Base-by-base conservation (phyloP, 2,329 filamentous ascomycete species). In the Curvularia spicifera region DNA sequence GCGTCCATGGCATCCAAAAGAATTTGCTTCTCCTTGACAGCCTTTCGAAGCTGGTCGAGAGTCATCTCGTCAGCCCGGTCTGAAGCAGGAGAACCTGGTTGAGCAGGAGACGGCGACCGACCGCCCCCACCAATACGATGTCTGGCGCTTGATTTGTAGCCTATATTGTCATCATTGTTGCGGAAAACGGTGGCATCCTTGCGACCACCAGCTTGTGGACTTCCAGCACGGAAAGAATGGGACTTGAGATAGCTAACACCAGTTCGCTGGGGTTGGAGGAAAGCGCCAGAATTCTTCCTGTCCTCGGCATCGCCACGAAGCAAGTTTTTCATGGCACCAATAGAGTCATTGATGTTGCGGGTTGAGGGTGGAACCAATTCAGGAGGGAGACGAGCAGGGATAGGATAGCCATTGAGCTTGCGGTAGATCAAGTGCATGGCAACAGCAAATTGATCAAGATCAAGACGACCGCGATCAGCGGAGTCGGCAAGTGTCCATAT, bases 381-480 rank as follows among this genome's bases (percentile, higher is more conserved):
- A 0, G 95, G 87, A 8, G 95, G 95, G 10, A 99, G 84, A 44
- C 89, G 89, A 70, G 88, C 91, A 15, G 95, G 95, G 31, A 98
- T 84, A 1, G 94, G 93, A 72, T 98, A 98, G 35, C 94, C 94
- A 71, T 99, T 98, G 52, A 99, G 84, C 75, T 96, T 97, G 69
- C 95, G 87, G 80, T 99, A 99, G 70, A 99, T 99, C 78, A 99
- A 81, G 84, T 99, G 95, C 95, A 99, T 99, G 9, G 93, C 93
- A 51, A 99, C 94, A 8, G 95, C 93, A 73, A 99, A 99, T 73
- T 99, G 95, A 74, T 99, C 95, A 71, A 98, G 86, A 70, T 99
- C 93, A 29, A 99, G 84, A 55, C 93, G 90, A 18, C 95, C 95
- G 76, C 95, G 95, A 78, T 99, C 97, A 64, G 93, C 90, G 31